Percentiles rank a stretch among this genome's conserved stretches.
These are phyloP conservation scores for Tubosaeta sp. DNA, from an alignment of 768 basidiomycete species.

Conservation along the genomic window DNA sequence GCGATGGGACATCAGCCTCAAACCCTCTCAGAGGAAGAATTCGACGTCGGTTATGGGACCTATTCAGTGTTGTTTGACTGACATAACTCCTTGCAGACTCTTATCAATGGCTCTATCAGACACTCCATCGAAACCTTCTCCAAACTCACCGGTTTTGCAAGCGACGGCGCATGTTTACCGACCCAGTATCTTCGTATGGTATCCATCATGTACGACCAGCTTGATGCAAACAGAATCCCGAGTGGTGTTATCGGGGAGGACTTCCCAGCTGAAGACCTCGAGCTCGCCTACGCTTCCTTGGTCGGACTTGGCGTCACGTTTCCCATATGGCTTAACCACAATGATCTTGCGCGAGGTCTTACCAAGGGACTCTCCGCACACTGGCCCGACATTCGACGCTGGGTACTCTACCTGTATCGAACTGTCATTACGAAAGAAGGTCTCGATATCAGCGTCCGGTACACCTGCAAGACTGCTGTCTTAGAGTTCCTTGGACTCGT, in stretches of 20 bases:
- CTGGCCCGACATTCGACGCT: slow-evolving; percentile 26
- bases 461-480: slow-evolving; percentile 22
- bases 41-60: slow-evolving; percentile 15
- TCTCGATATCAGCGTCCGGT: slow-evolving; percentile 9
- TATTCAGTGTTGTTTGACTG: not conserved
- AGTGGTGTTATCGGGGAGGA: slow-evolving; percentile 3
- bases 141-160: slow-evolving; percentile 13
- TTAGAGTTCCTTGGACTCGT: slow-evolving; percentile 26
- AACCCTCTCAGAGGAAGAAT: slow-evolving; percentile 11
- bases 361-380: slow-evolving; percentile 9
- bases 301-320: slow-evolving; percentile 20
- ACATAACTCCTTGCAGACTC: slow-evolving; percentile 5
- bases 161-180: slow-evolving; percentile 9
- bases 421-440: slow-evolving; percentile 9
- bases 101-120: slow-evolving; percentile 11
- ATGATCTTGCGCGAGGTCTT: slow-evolving; percentile 12
- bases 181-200: slow-evolving; percentile 22
- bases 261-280: slow-evolving; percentile 5
- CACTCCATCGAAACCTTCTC: slow-evolving; percentile 12
- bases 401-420: slow-evolving; percentile 23
- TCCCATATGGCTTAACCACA: slow-evolving; percentile 21
- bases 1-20: not conserved
- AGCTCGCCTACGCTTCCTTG: slow-evolving; percentile 13
- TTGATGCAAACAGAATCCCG: slow-evolving; percentile 19
- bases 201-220: slow-evolving; percentile 19